Conservation (phyloP, 441 rosid genomes). For the Corymbia citriodora region DNA sequence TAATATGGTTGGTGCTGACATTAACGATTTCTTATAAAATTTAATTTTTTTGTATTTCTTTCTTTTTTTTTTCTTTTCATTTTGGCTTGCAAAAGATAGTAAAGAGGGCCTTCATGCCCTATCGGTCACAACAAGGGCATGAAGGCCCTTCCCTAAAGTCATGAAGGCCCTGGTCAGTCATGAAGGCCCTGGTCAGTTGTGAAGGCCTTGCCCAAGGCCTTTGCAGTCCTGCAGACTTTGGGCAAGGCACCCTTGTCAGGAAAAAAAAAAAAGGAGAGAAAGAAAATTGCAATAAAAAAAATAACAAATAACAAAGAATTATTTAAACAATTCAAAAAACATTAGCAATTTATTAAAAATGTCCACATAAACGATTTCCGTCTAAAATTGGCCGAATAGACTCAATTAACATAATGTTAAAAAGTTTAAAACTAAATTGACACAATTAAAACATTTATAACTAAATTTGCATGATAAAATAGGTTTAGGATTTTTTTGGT, state of each 20-base stretch:
- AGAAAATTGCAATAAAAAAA: background rate
- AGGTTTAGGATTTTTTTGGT: background rate
- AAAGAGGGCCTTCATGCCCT: background rate
- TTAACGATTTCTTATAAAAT: no score
- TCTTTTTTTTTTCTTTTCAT: background rate
- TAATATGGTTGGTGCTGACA: accelerated
- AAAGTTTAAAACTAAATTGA: accelerated
- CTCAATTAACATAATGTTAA: no score
- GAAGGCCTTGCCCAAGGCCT: background rate
- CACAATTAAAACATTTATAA: no score
- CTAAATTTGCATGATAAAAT: background rate
- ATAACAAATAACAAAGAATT: no score
- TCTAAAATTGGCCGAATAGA: accelerated
- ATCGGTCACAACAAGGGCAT: accelerated
- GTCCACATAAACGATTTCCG: accelerated
- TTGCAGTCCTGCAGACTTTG: no score
- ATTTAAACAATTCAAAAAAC: no score
- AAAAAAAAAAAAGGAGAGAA: no score
- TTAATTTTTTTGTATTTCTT: no score
- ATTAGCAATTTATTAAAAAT: no score
- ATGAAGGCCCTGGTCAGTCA: background rate
- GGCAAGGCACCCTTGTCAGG: background rate
- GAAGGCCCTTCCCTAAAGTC: background rate
- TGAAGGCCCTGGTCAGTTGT: background rate
- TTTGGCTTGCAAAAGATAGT: background rate